Evolutionary conservation across 2,329 filamentous ascomycete genomes (phyloP).

Genomic region (Cucurbitaria berberidis): DNA sequence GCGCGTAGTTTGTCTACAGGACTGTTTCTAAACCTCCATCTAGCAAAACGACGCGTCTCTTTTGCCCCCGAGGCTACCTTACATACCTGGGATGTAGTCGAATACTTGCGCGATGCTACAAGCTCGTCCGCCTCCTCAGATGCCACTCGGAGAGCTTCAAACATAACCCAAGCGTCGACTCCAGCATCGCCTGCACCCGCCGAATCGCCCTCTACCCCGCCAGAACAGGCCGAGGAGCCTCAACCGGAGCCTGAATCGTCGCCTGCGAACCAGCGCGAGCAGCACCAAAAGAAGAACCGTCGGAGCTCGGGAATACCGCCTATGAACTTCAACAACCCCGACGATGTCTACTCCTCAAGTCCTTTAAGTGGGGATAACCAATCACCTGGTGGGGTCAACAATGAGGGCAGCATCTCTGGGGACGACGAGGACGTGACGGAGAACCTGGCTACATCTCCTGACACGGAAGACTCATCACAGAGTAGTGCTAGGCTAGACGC

Average conservation of each 20-base stretch:
- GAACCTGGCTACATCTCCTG: conserved; percentile 59
- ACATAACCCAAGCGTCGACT: conserved; percentile 51
- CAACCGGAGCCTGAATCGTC: conserved; percentile 64
- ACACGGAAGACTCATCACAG: conserved; percentile 63
- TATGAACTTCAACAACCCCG: conserved; percentile 68
- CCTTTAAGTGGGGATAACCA: conserved; percentile 70
- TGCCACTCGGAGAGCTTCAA: conserved; percentile 75
- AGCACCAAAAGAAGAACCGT: conserved; percentile 65
- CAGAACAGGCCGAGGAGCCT: conserved; percentile 65
- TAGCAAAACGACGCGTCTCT: conserved; percentile 86
- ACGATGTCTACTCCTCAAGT: conserved; percentile 75
- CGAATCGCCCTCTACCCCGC: conserved; percentile 67
- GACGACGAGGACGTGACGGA: conserved; percentile 78
- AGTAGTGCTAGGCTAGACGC: conserved; percentile 79
- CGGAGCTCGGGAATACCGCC: conserved; percentile 71
- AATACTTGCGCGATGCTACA: conserved; percentile 86
- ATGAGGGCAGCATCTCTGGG: conserved; percentile 61
- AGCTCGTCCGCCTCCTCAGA: conserved; percentile 74
- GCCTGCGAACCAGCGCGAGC: conserved; percentile 68
- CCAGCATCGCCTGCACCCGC: conserved; percentile 44
- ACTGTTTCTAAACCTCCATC: conserved; percentile 15
- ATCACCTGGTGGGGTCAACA: conserved; percentile 51
- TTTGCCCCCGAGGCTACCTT: conserved; percentile 97
- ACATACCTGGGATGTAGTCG: conserved; percentile 95
- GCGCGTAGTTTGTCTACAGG: not conserved